Evolutionary conservation across 1,284 basidiomycete species (phyloP).

Genomic region (Farysia itapuensis): DNA sequence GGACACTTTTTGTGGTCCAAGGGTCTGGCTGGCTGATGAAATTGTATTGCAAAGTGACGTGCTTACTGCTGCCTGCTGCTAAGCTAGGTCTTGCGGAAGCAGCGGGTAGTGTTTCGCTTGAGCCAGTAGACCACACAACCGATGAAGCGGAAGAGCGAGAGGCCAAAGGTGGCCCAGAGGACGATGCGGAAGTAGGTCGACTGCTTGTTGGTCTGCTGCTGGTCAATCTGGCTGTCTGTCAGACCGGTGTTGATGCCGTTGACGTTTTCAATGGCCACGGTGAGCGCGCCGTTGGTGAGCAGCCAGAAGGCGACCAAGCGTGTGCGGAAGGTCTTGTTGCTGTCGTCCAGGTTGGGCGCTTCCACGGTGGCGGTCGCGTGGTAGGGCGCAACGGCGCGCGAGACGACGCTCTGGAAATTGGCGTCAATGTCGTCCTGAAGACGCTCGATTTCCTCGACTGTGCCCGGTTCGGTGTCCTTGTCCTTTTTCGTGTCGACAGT

Average conservation of each 20-base stretch:
- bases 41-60: no score
- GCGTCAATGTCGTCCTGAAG: slow-evolving; percentile 83
- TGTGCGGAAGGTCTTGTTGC: slow-evolving; percentile 60
- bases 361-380: slow-evolving; percentile 72
- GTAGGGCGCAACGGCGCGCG: slow-evolving; percentile 82
- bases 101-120: slow-evolving; percentile 47
- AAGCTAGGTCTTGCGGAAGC: slow-evolving; percentile 50
- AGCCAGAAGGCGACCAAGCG: slow-evolving; percentile 59
- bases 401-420: slow-evolving; percentile 91
- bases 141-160: slow-evolving; percentile 76
- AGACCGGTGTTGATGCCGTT: slow-evolving; percentile 69
- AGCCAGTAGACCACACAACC: slow-evolving; percentile 57
- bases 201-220: slow-evolving; percentile 57
- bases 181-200: slow-evolving; percentile 67
- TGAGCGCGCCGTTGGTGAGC: slow-evolving; percentile 64
- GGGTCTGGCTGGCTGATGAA: no score
- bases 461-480: slow-evolving; percentile 71
- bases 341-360: slow-evolving; percentile 72
- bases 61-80: no score
- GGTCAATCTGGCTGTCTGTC: slow-evolving; percentile 62
- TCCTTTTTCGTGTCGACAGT: slow-evolving; percentile 72
- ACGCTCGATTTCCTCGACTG: slow-evolving; percentile 66
- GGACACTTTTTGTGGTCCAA: no score
- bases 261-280: slow-evolving; percentile 80
- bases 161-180: slow-evolving; percentile 83